Base-by-base conservation (phyloP, 2,329 filamentous ascomycete species). In the Cladorrhinum sp. region DNA sequence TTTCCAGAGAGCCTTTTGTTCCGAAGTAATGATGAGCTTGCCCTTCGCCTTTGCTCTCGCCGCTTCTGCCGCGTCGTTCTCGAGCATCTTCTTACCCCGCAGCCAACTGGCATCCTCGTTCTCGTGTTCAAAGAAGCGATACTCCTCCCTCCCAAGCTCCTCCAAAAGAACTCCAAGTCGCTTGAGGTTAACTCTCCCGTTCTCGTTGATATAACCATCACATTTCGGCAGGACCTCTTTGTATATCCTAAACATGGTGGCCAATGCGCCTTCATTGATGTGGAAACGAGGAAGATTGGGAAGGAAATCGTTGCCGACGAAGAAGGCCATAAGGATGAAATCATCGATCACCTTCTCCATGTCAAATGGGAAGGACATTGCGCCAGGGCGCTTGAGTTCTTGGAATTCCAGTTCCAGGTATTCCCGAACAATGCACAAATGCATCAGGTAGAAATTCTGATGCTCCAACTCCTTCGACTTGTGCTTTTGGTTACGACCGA, bases 311-410 rank as follows among this genome's bases (percentile, higher is more conserved):
- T 99, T 99, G 73, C 95, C 95, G 70, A 99, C 92, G 75, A 99
- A 99, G 79, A 99, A 99, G 52, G 93, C 93, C 92, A 99, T 97
- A 63, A 99, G 85, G 73, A 99, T 98, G 76, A 99, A 99, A 80
- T 99, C 95, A 74, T 99, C 95, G 77, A 99, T 98, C 71, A 99
- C 87, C 65, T 90, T 86, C 79, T 99, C 95, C 82, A 99, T 89
- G 72, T 99, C 90, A 72, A 96, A 99, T 53, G 85, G 80, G 69
- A 97, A 93, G 45, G 79, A 81, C 67, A 96, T 80, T 68, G 80
- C 79, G 18, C 87, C 89, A 22, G 89, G 84, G 70, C 88, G 78
- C 74, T 95, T 87, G 67, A 99, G 78, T 65, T 97, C 93, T 75
- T 97, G 93, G 72, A 99, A 99, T 73, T 99, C 95, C 73, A 98